Evolutionary conservation across 306 rosid genomes (phyloP).

Genomic region (Medicago arabica): DNA sequence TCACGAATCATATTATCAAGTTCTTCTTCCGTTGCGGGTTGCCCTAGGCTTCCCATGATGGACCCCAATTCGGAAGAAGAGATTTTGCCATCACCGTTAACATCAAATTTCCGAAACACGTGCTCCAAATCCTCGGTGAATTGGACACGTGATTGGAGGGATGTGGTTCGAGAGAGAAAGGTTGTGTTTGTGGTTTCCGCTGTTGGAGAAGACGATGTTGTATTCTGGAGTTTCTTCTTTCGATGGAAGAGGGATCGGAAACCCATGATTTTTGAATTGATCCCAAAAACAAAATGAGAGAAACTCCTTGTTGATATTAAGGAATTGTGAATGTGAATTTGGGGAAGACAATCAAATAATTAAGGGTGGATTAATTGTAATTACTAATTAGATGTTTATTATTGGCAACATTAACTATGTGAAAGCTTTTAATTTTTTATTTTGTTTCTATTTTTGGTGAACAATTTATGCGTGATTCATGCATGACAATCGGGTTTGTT

Average conservation of each 20-base stretch:
- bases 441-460: constrained; percentile 16
- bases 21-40: constrained; percentile 68
- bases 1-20: constrained; percentile 24
- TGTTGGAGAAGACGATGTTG: not conserved
- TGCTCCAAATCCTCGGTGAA: constrained; percentile 66
- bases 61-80: constrained; percentile 80
- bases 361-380: not conserved
- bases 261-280: constrained; percentile 55
- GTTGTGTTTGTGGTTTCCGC: not conserved
- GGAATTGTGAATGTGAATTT: not conserved
- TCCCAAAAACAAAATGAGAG: constrained; percentile 7
- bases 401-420: not conserved
- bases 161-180: constrained; percentile 29
- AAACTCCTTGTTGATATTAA: constrained; percentile 44
- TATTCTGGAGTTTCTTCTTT: constrained; percentile 58
- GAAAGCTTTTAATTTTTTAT: constrained; percentile 5
- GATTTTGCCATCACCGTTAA: constrained; percentile 88
- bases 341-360: not conserved
- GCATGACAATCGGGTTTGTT: constrained; percentile 30
- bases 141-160: constrained; percentile 43
- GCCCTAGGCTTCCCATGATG: constrained; percentile 73
- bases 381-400: constrained; percentile 12
- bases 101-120: constrained; percentile 83
- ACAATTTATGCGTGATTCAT: constrained; percentile 17
- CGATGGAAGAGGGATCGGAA: constrained; percentile 65